Evolutionary conservation across 2,329 filamentous ascomycete genomes (phyloP).

Genomic region (Aspergillus unguis): DNA sequence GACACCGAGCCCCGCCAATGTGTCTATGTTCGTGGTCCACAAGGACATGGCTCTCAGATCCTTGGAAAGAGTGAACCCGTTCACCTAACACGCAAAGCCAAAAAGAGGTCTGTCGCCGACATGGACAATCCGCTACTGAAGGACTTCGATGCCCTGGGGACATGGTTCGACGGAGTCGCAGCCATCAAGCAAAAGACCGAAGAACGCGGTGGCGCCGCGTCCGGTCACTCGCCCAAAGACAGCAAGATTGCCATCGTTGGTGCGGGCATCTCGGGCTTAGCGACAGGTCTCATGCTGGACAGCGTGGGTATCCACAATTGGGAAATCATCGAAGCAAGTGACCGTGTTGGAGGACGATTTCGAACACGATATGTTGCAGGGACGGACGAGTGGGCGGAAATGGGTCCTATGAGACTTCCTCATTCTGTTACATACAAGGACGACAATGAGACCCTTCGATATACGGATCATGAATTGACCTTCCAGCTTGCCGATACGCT

Average conservation of each 20-base stretch:
- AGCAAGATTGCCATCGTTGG: slow-evolving; percentile 28
- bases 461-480: slow-evolving; percentile 24
- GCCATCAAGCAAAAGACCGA: slow-evolving; percentile 17
- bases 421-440: slow-evolving; percentile 20
- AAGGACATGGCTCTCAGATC: neutral
- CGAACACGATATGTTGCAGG: slow-evolving; percentile 41
- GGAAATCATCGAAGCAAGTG: slow-evolving; percentile 45
- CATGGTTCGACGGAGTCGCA: slow-evolving; percentile 27
- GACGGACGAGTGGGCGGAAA: slow-evolving; percentile 26
- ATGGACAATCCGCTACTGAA: neutral
- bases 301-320: slow-evolving; percentile 44
- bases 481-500: slow-evolving; percentile 23
- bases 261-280: slow-evolving; percentile 40
- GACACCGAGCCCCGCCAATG: too few species aligned
- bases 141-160: neutral
- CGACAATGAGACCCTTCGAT: slow-evolving; percentile 21
- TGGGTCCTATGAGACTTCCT: slow-evolving; percentile 29
- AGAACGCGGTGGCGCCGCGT: neutral
- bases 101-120: slow-evolving; percentile 1
- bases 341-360: slow-evolving; percentile 43
- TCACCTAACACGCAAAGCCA: neutral
- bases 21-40: too few species aligned
- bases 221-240: slow-evolving; percentile 14
- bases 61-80: slow-evolving; percentile 1
- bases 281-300: slow-evolving; percentile 44